Base-by-base conservation (phyloP, 805 yeast genomes). In the Candida loeiensis region DNA sequence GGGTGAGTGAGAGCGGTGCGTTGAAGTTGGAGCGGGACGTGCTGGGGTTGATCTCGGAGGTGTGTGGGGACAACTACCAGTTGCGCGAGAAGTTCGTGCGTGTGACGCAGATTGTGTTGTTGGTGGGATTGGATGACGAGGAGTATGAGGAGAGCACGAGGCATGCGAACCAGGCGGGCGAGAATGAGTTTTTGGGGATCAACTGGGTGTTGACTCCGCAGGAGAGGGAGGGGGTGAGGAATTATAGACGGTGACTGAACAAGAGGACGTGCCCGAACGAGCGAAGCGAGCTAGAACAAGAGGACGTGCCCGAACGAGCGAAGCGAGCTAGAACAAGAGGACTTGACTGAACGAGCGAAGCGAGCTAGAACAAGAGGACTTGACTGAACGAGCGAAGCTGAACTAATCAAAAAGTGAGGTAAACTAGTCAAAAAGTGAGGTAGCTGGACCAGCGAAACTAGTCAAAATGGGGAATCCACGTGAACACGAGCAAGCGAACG, bases 11-110 rank as follows among this genome's bases (percentile, higher is more conserved):
- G 50, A 62, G 85, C 29, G 98, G 97, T 1, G 80, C 95, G 0
- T 73, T 88, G 14, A 84, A 81, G 47, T 65, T 93, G 36, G 98
- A 93, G 48, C 78, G 85, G 44, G 96, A 90, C 55, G 64, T 89
- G 16, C 78, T 89, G 34, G 70, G 77, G 19, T 72, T 91, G 24
- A 85, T 93, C 37, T 75, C 81, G 33, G 83, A 82, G 43, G 74
- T 86, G 4, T 82, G 95, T 36, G 82, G 79, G 36, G 77, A 79
- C 41, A 68, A 82, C 53, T 91, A 89, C 59, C 74, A 75, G 25
- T 64, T 89, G 49, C 71, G 96, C 44, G 93, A 87, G 45, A 76
- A 77, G 50, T 91, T 91, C 55, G 72, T 84, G 6, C 71, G 88
- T 43, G 79, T 88, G 4, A 88, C 96, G 0, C 98, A 91, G 58